phyloP scores from a whole-genome alignment of 2,329 filamentous ascomycete species.

The Fusarium torulosum region DNA sequence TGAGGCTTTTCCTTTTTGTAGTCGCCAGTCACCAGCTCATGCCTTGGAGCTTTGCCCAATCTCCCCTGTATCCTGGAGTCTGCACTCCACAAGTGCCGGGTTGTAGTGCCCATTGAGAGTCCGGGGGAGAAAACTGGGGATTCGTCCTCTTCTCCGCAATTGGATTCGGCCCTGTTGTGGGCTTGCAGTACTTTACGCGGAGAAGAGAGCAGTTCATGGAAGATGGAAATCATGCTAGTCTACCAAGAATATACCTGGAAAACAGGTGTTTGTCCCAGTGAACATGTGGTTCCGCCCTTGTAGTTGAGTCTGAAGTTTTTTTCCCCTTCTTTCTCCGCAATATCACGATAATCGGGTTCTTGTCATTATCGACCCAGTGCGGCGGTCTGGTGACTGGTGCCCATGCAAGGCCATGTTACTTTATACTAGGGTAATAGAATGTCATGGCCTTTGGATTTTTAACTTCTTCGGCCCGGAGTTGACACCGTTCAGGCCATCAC shows the following conservation, averaged over 20 bases:
- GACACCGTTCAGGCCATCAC: constrained; percentile 4
- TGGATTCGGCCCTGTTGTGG: constrained; percentile 36
- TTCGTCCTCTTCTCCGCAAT: constrained; percentile 30
- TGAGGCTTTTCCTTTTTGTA: neutral
- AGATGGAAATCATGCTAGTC: constrained; percentile 2
- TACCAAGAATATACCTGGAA: constrained; percentile 9
- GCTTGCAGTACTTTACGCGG: constrained; percentile 7
- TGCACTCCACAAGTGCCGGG: constrained; percentile 9
- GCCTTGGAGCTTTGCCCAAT: neutral
- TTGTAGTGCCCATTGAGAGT: constrained; percentile 12
- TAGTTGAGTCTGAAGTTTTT: neutral
- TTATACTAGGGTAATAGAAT: neutral
- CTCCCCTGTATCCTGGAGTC: no score
- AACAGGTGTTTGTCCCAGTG: constrained; percentile 7
- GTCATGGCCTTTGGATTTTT: neutral
- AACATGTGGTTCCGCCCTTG: constrained; percentile 16
- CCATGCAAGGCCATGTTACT: neutral
- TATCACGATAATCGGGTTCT: constrained; percentile 6
- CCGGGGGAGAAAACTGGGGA: constrained; percentile 26
- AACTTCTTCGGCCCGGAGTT: constrained; percentile 9
- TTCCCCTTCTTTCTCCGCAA: neutral
- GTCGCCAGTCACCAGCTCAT: neutral
- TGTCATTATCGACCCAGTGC: constrained; percentile 24
- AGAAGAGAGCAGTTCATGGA: constrained; percentile 13
- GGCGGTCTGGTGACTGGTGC: constrained; percentile 28